Percentiles rank a stretch among this genome's conserved stretches.
These are phyloP conservation scores for Aspergillus brunneoviolaceus DNA, from an alignment of 2,329 filamentous ascomycete species.

Conservation along the genomic window DNA sequence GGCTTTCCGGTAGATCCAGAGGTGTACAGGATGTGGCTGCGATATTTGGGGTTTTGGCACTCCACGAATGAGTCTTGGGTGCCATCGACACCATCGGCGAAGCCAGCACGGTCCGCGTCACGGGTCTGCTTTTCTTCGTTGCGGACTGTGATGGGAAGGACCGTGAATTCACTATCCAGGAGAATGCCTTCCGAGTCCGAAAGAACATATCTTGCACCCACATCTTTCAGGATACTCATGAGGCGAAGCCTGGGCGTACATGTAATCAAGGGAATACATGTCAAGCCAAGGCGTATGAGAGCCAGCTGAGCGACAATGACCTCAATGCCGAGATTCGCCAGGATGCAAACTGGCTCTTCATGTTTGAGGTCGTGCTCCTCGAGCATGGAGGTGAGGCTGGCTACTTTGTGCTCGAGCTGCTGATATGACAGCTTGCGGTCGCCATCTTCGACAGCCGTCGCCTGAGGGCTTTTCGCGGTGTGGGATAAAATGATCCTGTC, in stretches of 20 bases:
- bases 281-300: slow-evolving; percentile 7
- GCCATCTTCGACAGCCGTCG: not conserved
- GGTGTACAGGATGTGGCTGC: slow-evolving; percentile 54
- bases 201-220: slow-evolving; percentile 7
- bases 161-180: not conserved
- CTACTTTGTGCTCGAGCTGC: not conserved
- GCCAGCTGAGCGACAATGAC: slow-evolving; percentile 12
- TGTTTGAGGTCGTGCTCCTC: not conserved
- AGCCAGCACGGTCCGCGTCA: not conserved
- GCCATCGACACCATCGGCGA: not conserved
- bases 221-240: slow-evolving; percentile 1
- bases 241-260: slow-evolving; percentile 6
- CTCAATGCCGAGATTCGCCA: not conserved
- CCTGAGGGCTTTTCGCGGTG: not conserved
- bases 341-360: slow-evolving; percentile 10
- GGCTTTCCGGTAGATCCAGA: slow-evolving; percentile 68
- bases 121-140: not conserved
- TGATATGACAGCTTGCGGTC: not conserved
- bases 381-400: not conserved
- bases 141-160: not conserved
- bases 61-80: not conserved
- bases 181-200: not conserved
- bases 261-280: slow-evolving; percentile 8
- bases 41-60: slow-evolving; percentile 1
- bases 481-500: not conserved